Evolutionary conservation across 148 eudicot genomes (phyloP), one percentile per base, ranked within the genome.

Genomic region (Rhododendron molle): DNA sequence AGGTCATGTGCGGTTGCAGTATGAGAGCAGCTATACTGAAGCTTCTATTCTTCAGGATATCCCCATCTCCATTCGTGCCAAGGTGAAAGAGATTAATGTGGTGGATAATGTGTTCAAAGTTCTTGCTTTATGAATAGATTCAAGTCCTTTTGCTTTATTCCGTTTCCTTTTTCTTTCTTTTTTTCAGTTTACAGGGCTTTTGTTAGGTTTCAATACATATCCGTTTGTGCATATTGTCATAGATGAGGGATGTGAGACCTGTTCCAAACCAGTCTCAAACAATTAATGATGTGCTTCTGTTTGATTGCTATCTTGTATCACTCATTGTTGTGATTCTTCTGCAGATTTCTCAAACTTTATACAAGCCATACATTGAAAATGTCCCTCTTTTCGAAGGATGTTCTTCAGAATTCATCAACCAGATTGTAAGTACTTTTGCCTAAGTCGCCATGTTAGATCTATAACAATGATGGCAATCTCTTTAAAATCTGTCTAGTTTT

Each of bases 331-430:
- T 28, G 18, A 28, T 77, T 86, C 85, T 84, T 78, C 71, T 91
- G 90, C 95, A 97, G 98, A 94, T 97, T 76, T 94, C 98, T 36
- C 93, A 95, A 89, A 67, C 88, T 82, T 84, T 97, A 76, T 97
- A 97, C 81, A 73, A 85, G 85, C 49, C 93, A 36, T 94, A 88
- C 83, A 85, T 97, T 26, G 90, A 91, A 92, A 86, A 88, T 18
- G 86, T 91, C 85, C 90, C 94, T 84, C 94, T 95, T 85, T 95
- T 97, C 80, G 88, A 86, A 81, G 98, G 93, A 83, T 97, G 99
- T 83, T 97, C 98, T 83, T 44, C 92, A 34, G 99, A 95, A 78
- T 97, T 97, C 87, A 93, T 95, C 78, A 91, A 90, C 85, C 99
- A 97, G 84, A 93, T 97, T 89, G 98, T 97, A 92, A 92, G 98